Base-by-base conservation (phyloP, 768 basidiomycete genomes). In the Boletus barrowsii region DNA sequence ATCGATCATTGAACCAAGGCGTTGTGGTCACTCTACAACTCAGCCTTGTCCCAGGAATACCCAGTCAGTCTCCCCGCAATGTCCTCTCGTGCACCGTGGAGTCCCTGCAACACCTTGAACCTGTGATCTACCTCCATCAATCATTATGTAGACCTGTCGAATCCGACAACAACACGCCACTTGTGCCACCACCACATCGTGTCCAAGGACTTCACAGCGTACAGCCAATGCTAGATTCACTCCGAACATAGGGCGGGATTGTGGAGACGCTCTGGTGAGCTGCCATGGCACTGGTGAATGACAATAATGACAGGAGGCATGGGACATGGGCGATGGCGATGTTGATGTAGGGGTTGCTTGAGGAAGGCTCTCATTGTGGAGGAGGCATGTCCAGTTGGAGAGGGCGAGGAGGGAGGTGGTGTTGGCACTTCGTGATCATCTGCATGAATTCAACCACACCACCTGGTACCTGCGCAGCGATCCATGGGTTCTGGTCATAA, bases 361-460 rank as follows among this genome's bases (percentile, higher is more conserved):
- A 86, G 83, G 84, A 75, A 81, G 56, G 69, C 76, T 0, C 54
- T 80, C 10, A 70, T 67, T 3, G 81, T 80, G 4, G 63, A 61
- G 8, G 72, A 74, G 20, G 67, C 61, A 4, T 70, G 67, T 46
- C 54, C 50, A 18, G 63, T 76, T 1, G 79, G 79, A 6, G 83
- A 86, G 56, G 85, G 79, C 74, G 18, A 72, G 85, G 42, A 69
- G 22, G 47, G 54, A 62, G 24, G 57, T 30, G 1, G 43, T 57
- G 7, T 46, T 44, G 20, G 54, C 45, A 3, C 22, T 22, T 22
- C 22, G 22, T 22, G 22, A 22, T 72, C 64, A 77, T 69, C 65
- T 84, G 80, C 20, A 80, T 79, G 58, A 88, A 83, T 62, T 86
- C 81, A n/a, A 82, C 69, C 18, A 86, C 68, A 1, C 87, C 87